phyloP scores from a whole-genome alignment of 352 stramenopile genomes.

The Salisapilia sapeloensis region DNA sequence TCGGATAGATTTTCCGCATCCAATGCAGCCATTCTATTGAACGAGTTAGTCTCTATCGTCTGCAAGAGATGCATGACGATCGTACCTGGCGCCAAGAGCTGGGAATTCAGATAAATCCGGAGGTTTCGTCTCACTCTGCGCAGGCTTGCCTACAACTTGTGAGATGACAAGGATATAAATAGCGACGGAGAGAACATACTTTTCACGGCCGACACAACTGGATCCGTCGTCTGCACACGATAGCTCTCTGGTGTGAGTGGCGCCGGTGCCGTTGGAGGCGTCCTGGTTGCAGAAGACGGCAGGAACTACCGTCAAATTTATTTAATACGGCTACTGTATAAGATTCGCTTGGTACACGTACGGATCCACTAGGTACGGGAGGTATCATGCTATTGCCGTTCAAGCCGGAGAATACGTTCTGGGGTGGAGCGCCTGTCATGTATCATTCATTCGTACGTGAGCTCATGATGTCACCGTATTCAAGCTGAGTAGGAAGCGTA shows the following conservation, averaged over 20 bases:
- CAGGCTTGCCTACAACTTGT: constrained; percentile 19
- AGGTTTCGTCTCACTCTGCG: constrained; percentile 38
- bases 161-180: not conserved
- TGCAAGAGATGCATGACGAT: not conserved
- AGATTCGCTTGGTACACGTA: constrained; percentile 8
- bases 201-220: constrained; percentile 12
- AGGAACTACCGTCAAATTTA: constrained; percentile 19
- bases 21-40: constrained; percentile 32
- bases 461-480: too few relatives aligned
- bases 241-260: constrained; percentile 31
- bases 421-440: too few relatives aligned
- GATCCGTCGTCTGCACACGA: constrained; percentile 30
- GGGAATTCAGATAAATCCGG: constrained; percentile 79
- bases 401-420: constrained; percentile 22
- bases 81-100: constrained; percentile 38
- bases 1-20: constrained; percentile 24
- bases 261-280: too few relatives aligned
- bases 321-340: not conserved
- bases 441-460: too few relatives aligned
- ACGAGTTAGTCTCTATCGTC: not conserved
- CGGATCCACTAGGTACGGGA: constrained; percentile 14
- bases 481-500: too few relatives aligned
- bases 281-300: constrained; percentile 15
- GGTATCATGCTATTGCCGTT: constrained; percentile 21
- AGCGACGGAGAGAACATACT: constrained; percentile 4